Evolutionary conservation across 805 yeast species (phyloP), one percentile per base, ranked within the genome.

Genomic region (Saturnispora galanensis): DNA sequence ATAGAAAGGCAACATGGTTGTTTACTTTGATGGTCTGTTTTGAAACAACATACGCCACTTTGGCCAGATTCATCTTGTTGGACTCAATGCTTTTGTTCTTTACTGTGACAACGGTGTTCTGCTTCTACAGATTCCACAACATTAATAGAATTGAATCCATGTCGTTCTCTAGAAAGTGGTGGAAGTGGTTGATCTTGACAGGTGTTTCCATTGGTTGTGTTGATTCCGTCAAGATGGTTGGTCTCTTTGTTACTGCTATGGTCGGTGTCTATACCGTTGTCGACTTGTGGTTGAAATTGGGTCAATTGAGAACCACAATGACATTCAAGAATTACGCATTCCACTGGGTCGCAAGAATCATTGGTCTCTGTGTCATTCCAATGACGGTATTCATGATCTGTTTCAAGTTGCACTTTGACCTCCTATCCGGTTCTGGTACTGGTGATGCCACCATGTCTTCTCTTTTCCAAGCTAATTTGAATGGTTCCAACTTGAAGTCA

Each of bases 141-240:
- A 68, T 73, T 56, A 76, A 76, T 59, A 63, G 55, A 46, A 64
- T 70, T 35, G 71, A 70, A 35, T 51, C 57, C 12, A 59, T 65
- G 42, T 67, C 69, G 31, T 86, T 89, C 58, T 59, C 84, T 10
- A 69, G 79, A 56, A 74, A 77, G 58, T 90, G 98, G 97, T 93
- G 95, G 95, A 79, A 78, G 60, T 90, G 97, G 96, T 65, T 93
- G 42, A 54, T 82, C 18, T 66, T 84, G 47, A 84, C 95, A 8
- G 99, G 99, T 52, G 66, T 87, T 42, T 70, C 78, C 38, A 78
- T 93, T 56, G 97, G 98, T 35, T 84, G 93, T 62, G 84, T 89
- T 15, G 82, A 90, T 59, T 83, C 95, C 28, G 95, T 88, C 47
- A 93, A 93, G 66, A 87, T 89, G 96, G 97, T 93, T 47, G 99